phyloP scores from a whole-genome alignment of 352 stramenopile genomes.

The Phytophthora podocarpi region DNA sequence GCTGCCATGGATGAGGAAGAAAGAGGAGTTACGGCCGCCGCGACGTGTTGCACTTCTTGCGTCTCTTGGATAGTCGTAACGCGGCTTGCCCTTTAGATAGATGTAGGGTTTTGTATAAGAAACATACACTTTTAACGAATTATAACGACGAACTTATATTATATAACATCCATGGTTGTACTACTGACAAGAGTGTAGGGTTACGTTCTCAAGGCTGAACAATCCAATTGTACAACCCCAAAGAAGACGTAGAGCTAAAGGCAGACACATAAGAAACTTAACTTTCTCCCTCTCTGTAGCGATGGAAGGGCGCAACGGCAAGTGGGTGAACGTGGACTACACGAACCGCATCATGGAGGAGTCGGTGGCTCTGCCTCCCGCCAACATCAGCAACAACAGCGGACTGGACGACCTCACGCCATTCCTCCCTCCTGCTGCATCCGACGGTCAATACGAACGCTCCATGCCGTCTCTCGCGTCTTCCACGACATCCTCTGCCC shows the following conservation, averaged over 20 bases:
- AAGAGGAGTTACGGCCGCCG: neutral
- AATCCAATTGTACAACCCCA: conserved; percentile 11
- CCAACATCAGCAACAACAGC: too few species aligned
- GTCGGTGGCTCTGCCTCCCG: conserved; percentile 25
- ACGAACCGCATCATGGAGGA: conserved; percentile 69
- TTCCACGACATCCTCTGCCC: conserved; percentile 8
- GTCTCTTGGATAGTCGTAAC: conserved; percentile 27
- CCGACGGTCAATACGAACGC: conserved; percentile 1
- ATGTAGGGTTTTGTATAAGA: too few species aligned
- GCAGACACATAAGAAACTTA: too few species aligned
- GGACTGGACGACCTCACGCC: conserved; percentile 19
- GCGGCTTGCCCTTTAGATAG: too few species aligned
- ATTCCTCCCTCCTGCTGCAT: conserved; percentile 17
- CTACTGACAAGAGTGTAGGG: neutral
- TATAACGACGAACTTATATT: too few species aligned
- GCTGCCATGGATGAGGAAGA: conserved; percentile 14
- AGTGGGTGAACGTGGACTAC: conserved; percentile 91
- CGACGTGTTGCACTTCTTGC: too few species aligned
- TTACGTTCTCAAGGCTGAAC: conserved; percentile 25
- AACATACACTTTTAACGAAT: too few species aligned
- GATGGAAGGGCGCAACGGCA: conserved; percentile 73
- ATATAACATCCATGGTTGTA: too few species aligned
- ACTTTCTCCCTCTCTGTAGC: neutral
- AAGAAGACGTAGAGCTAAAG: neutral
- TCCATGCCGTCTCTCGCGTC: conserved; percentile 1